These are phyloP conservation scores for Saccharomyces paradoxus DNA, from an alignment of 805 yeast species.

Conservation along the genomic window DNA sequence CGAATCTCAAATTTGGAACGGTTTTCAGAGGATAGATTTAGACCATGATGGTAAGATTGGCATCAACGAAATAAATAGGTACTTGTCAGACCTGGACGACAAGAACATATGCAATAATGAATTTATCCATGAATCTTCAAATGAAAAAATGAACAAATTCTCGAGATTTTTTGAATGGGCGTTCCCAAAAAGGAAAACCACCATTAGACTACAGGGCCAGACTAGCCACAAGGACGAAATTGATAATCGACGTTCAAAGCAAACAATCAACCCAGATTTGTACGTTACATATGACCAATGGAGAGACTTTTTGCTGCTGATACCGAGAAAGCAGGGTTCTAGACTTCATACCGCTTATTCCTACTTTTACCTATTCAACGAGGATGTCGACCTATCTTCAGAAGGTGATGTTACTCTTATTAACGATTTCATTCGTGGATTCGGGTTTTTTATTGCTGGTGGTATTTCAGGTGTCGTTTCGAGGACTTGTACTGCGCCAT, in stretches of 20 bases:
- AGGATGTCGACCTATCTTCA: conserved; percentile 72
- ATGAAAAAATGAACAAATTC: conserved; percentile 5
- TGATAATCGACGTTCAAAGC: conserved; percentile 16
- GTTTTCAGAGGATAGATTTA: conserved; percentile 59
- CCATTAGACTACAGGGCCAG: conserved; percentile 1
- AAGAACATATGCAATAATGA: not conserved
- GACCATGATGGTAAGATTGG: conserved; percentile 68
- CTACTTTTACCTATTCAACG: conserved; percentile 49
- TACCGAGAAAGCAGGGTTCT: conserved; percentile 75
- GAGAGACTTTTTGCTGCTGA: conserved; percentile 69
- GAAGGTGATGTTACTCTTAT: conserved; percentile 90
- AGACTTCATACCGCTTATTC: conserved; percentile 73
- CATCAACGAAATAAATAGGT: conserved; percentile 56
- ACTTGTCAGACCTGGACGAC: conserved; percentile 47
- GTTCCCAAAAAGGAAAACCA: conserved; percentile 10
- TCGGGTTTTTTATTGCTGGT: conserved; percentile 90
- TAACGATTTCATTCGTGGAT: conserved; percentile 69
- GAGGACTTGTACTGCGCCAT: conserved; percentile 94
- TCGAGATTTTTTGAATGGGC: conserved; percentile 28
- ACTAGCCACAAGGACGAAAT: conserved; percentile 5
- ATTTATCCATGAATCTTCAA: not conserved
- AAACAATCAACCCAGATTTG: conserved; percentile 35
- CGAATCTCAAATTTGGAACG: conserved; percentile 60
- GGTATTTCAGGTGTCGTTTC: conserved; percentile 94
- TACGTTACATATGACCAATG: conserved; percentile 78